Evolutionary conservation across 768 basidiomycete species (phyloP).

Genomic region (Suillus cothurnatus): DNA sequence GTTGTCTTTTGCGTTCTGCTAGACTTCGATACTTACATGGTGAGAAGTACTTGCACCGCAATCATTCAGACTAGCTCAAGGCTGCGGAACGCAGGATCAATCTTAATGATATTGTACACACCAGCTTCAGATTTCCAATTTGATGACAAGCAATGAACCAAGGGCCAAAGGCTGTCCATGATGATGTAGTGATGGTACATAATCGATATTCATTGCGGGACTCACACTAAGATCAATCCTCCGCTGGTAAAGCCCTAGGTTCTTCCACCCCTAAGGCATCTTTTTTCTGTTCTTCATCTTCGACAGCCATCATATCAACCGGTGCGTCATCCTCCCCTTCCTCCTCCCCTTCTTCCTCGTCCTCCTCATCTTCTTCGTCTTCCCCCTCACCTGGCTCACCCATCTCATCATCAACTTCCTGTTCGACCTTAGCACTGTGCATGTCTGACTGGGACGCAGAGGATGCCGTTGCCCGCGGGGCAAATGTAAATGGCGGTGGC

Average conservation of each 20-base stretch:
- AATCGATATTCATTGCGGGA: background rate
- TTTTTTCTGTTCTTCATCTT: slow-evolving; percentile 43
- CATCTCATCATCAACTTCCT: slow-evolving; percentile 30
- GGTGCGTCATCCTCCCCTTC: slow-evolving; percentile 42
- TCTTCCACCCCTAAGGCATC: slow-evolving; percentile 32
- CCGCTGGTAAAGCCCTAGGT: background rate
- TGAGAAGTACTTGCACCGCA: background rate
- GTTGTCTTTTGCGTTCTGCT: background rate
- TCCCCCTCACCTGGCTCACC: slow-evolving; percentile 39
- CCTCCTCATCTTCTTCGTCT: slow-evolving; percentile 30
- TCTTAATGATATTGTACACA: background rate
- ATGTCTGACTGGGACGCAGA: slow-evolving; percentile 27
- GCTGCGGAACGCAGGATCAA: background rate
- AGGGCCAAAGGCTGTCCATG: background rate
- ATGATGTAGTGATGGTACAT: background rate
- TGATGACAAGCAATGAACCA: background rate
- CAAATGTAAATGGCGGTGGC: slow-evolving; percentile 31
- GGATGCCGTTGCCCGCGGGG: slow-evolving; percentile 32
- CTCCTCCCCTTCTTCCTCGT: slow-evolving; percentile 33
- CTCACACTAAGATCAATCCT: background rate
- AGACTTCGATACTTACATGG: background rate
- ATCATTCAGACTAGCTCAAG: background rate
- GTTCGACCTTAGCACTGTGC: slow-evolving; percentile 24
- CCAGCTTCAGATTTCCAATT: background rate
- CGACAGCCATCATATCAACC: slow-evolving; percentile 45